Evolutionary conservation across 75 land plant species (phyloP).

Genomic region (Cupressus sempervirens): DNA sequence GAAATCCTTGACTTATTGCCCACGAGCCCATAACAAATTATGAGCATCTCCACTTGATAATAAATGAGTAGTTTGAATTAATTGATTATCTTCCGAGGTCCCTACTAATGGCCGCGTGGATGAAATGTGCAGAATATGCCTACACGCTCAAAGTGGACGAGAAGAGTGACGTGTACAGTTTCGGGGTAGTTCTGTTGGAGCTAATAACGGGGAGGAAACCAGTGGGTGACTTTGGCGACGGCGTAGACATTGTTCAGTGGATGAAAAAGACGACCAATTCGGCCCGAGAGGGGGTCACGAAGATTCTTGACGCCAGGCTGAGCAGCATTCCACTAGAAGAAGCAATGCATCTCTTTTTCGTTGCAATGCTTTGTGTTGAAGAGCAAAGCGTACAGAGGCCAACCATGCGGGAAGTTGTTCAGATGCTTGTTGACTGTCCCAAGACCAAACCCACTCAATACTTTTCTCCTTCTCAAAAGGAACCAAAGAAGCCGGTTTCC

Average conservation of each 20-base stretch:
- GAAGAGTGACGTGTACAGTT: constrained; percentile 64
- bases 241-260: constrained; percentile 46
- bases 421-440: constrained; percentile 41
- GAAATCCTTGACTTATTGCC: neutral
- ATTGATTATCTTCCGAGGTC: neutral
- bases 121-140: constrained; percentile 37
- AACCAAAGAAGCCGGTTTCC: neutral
- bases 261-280: constrained; percentile 13
- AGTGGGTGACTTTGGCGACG: constrained; percentile 50
- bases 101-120: neutral
- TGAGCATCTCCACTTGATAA: neutral
- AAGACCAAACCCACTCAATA: constrained; percentile 2
- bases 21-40: neutral
- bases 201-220: constrained; percentile 44
- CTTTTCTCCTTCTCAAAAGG: neutral
- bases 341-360: constrained; percentile 39
- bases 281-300: neutral
- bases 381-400: constrained; percentile 42
- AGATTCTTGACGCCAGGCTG: constrained; percentile 8
- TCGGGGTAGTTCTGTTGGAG: constrained; percentile 57
- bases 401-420: constrained; percentile 49
- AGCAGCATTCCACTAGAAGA: constrained; percentile 16
- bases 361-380: constrained; percentile 39
- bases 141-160: constrained; percentile 55
- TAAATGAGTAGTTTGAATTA: neutral